Evolutionary conservation across 257 asterid genomes (phyloP).

Genomic region (Ocimum tenuiflorum): DNA sequence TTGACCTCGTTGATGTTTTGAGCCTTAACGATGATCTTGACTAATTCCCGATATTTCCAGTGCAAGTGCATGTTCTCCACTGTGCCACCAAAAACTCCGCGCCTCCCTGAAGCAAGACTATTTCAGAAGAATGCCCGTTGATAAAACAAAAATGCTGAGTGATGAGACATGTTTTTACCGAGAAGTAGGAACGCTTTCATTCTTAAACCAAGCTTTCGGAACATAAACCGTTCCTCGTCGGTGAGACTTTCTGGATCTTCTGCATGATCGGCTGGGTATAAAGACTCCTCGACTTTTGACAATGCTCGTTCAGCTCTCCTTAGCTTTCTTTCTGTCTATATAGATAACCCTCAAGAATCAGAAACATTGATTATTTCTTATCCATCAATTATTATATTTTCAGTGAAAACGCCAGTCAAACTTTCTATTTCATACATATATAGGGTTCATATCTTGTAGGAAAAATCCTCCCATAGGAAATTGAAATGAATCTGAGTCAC

Average conservation of each 20-base stretch:
- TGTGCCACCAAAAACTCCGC: conserved; percentile 95
- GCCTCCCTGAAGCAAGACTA: conserved; percentile 64
- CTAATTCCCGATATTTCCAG: conserved; percentile 91
- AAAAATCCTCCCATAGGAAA: no score
- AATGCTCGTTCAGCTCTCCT: conserved; percentile 68
- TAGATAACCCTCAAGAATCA: conserved; percentile 14
- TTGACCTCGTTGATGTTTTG: conserved; percentile 62
- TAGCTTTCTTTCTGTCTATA: conserved; percentile 73
- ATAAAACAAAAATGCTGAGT: conserved; percentile 10
- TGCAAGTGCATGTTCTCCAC: conserved; percentile 99
- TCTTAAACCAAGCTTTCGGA: conserved; percentile 90
- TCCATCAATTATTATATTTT: background rate
- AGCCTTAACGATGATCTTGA: conserved; percentile 79
- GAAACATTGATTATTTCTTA: background rate
- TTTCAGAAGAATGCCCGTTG: conserved; percentile 7
- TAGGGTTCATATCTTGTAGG: no score
- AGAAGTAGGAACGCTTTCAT: conserved; percentile 98
- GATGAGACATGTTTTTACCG: conserved; percentile 38
- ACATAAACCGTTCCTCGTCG: conserved; percentile 95
- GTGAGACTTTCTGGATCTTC: conserved; percentile 68
- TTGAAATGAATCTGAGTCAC: no score
- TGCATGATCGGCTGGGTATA: conserved; percentile 54
- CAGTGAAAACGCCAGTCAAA: conserved; percentile 9
- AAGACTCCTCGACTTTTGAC: conserved; percentile 69
- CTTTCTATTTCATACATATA: no score